Percentiles rank a stretch among this genome's conserved stretches.
These are phyloP conservation scores for Amanita rimosa DNA, from an alignment of 768 basidiomycete species.

Conservation along the genomic window DNA sequence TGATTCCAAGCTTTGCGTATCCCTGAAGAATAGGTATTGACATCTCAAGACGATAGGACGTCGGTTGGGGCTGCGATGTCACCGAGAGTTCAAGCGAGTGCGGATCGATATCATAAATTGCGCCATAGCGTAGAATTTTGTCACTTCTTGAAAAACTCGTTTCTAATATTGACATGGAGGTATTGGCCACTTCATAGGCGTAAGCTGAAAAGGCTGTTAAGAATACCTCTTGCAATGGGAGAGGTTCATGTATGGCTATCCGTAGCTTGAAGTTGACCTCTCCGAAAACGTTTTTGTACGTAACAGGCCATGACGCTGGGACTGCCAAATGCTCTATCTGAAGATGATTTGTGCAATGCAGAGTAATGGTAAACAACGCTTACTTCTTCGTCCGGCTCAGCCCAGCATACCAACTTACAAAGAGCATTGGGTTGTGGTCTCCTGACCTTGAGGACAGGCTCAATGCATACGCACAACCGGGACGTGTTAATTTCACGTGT, in stretches of 20 bases:
- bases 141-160: conserved; percentile 28
- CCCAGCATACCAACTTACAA: conserved; percentile 11
- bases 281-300: conserved; percentile 21
- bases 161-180: conserved; percentile 25
- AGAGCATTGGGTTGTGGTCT: not conserved
- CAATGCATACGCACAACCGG: conserved; percentile 4
- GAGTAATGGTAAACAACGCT: conserved; percentile 8
- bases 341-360: not conserved
- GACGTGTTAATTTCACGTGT: conserved; percentile 6
- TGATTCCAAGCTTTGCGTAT: conserved; percentile 30
- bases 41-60: conserved; percentile 41
- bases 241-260: conserved; percentile 12
- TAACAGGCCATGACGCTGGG: conserved; percentile 22
- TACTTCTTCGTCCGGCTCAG: conserved; percentile 18
- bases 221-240: conserved; percentile 38
- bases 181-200: conserved; percentile 33
- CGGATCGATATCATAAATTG: conserved; percentile 20
- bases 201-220: conserved; percentile 36
- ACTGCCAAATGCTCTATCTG: conserved; percentile 19
- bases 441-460: not conserved
- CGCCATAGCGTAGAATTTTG: conserved; percentile 42
- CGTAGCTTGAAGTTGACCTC: not conserved
- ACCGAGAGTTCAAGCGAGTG: conserved; percentile 9
- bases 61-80: conserved; percentile 11
- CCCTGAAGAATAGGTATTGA: conserved; percentile 72